Percentiles rank a stretch among this genome's conserved stretches.
Evolutionary conservation across 208 protist genomes (phyloP).

Genomic region (Acanthamoeba healyi): DNA sequence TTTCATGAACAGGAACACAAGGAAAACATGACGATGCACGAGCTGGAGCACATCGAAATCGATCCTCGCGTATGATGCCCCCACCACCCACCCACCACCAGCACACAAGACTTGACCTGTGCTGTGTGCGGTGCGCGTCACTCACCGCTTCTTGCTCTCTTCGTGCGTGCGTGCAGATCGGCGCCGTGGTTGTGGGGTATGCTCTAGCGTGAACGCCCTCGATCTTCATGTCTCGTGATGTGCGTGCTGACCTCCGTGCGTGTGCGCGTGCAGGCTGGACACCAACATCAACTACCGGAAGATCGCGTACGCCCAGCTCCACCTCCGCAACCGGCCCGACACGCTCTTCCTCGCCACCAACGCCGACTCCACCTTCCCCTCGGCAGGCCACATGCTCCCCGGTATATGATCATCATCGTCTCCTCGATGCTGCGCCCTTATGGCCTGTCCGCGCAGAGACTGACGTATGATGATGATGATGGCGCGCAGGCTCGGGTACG

Average conservation of each 20-base stretch:
- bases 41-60: constrained; percentile 62
- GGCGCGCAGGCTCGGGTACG: constrained; percentile 44
- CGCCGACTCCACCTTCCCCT: constrained; percentile 76
- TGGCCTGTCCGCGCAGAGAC: too few species aligned
- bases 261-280: constrained; percentile 79
- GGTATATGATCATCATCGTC: constrained; percentile 41
- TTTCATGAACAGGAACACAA: constrained; percentile 26
- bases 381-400: neutral
- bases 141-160: neutral
- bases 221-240: too few species aligned
- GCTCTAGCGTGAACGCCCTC: too few species aligned
- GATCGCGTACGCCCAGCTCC: constrained; percentile 71
- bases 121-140: too few species aligned
- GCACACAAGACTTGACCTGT: too few species aligned
- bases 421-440: too few species aligned
- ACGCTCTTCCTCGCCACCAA: constrained; percentile 83
- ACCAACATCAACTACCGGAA: constrained; percentile 79
- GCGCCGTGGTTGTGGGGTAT: constrained; percentile 75
- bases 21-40: constrained; percentile 56
- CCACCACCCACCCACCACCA: too few species aligned
- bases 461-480: too few species aligned
- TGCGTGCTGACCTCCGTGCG: too few species aligned
- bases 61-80: constrained; percentile 50
- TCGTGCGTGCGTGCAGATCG: constrained; percentile 36
- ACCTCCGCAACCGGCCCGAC: constrained; percentile 2